Evolutionary conservation across 352 stramenopile genomes (phyloP), one percentile per base, ranked within the genome.

Genomic region (Thraustochytrium sp.): DNA sequence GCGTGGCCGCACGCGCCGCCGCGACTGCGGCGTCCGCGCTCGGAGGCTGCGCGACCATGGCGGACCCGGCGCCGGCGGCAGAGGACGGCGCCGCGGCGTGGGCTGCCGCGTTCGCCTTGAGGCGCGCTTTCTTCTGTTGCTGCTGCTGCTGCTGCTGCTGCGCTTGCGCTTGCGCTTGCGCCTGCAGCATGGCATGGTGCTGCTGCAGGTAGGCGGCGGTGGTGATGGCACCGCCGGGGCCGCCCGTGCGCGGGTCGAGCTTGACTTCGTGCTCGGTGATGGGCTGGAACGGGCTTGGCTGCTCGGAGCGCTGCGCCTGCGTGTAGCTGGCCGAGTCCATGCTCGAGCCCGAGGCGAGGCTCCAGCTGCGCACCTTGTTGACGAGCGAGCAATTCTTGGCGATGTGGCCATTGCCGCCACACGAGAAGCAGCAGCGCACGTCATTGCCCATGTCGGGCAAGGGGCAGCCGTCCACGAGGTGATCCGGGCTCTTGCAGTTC

Each of bases 271-370:
- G 59, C 40, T 72, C 59, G 31, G 59, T 72, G 5, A 80, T 80
- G 68, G 68, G 68, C 51, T 80, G 68, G 26, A 80, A 80, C 8
- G 68, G 68, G 18, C 68, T 80, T 29, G 68, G 68, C 34, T 80
- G 68, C 37, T 80, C 37, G 31, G 3, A 42, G 31, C 68, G 68
- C 31, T 80, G 48, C 8, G 21, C 49, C 13, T 9, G 68, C 26
- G 68, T 46, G 49, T 63, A 46, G 16, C 31, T 11, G 54, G 5
- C 68, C 8, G 48, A 51, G 38, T 63, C 53, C 51, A 80, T 36
- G 40, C 62, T 80, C 23, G 34, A 80, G 11, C 34, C 31, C n/a
- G 68, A 80, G 26, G 31, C 49, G 49, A 55, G 26, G 44, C 68
- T 80, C 31, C 68, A 55, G 18, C 31, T 80, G 38, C 68, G 59